Evolutionary conservation across 345 rosid genomes (phyloP), one percentile per base, ranked within the genome.

Genomic region (Pugionium cornutum): DNA sequence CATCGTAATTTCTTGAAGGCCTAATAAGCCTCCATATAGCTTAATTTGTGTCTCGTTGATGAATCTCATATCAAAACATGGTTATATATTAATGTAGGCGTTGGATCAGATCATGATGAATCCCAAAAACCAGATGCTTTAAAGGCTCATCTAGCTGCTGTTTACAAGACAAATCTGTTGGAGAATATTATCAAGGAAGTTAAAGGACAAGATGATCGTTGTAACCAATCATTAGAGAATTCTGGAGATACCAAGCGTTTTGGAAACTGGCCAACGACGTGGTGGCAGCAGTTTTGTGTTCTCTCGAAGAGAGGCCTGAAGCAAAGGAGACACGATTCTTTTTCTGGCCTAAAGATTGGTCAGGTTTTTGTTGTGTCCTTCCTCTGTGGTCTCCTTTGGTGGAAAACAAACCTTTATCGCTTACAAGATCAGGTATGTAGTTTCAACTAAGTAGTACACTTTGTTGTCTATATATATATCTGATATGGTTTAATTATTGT

Each of bases 311-410:
- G 98, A 73, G 89, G 97, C 7, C 79, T 92, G 33, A 81, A 67
- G 68, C 89, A 92, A 54, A 83, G 98, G 74, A 83, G 82, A 61
- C 94, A 92, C 10, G 98, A 89, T 69, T 87, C 97, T 0, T 92
- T 79, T 67, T 89, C 97, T 5, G 77, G 80, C 28, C 74, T 89
- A 7, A 79, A 81, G 79, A 74, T 88, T 60, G 81, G 78, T 65
- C 96, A 89, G 45, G 88, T 92, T 58, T 33, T 86, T 64, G 70
- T 89, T 0, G 96, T 88, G 57, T 74, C 98, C 9, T n/a, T 86
- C 35, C 82, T 92, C 11, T 79, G 94, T 46, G 98, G 98, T 43
- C 82, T 86, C 36, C 76, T 89, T 66, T 92, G 97, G 97, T 89
- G 90, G 96, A 80, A 83, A 60, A 83, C 97, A 2, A 40, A 54